Evolutionary conservation across 148 eudicot species (phyloP), one percentile per base, ranked within the genome.

Genomic region (Cornus kousa): DNA sequence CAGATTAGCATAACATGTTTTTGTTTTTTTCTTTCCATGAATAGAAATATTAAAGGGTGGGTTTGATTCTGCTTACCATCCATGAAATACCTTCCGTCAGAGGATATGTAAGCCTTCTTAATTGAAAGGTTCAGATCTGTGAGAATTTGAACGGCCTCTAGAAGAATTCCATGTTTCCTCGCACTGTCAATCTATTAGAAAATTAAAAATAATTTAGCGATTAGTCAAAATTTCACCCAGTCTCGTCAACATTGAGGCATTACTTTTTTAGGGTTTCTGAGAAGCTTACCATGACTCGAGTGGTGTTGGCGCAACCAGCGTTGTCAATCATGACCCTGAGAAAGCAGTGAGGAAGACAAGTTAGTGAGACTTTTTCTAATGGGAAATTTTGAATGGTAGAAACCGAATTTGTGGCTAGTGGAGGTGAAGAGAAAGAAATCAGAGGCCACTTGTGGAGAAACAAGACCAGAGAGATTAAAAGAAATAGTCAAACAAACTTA

Each of bases 41-140:
- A 22, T 11, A 48, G 12, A 20, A 13, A 14, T 33, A 37, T 37
- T 8, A 10, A 75, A 32, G 14, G 11, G 7, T 9, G 28, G 28
- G 28, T 28, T 28, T 31, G 4, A 32, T 24, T 19, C 17, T 31
- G 72, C 89, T 83, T 70, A 95, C 99, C 99, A 73, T 93, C 99
- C 99, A 95, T 95, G 87, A 89, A 93, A 97, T 97, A 95, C 67
- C 92, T 83, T 60, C 99, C 99, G 77, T 95, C 99, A 1, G 97
- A 95, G 1, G 93, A 95, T 60, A 95, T 82, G 84, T 95, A 91
- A 65, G 93, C 99, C 71, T 95, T 95, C 74, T 90, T 89, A 67
- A 95, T 86, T 0, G 89, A 91, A 48, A 95, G 90, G 78, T 95
- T 90, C 75, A 91, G 91, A 91, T 95, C 99, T 37, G 97, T 87